These are phyloP conservation scores for Cladophialophora chaetospira DNA, from an alignment of 2,329 filamentous ascomycete genomes.

Conservation along the genomic window DNA sequence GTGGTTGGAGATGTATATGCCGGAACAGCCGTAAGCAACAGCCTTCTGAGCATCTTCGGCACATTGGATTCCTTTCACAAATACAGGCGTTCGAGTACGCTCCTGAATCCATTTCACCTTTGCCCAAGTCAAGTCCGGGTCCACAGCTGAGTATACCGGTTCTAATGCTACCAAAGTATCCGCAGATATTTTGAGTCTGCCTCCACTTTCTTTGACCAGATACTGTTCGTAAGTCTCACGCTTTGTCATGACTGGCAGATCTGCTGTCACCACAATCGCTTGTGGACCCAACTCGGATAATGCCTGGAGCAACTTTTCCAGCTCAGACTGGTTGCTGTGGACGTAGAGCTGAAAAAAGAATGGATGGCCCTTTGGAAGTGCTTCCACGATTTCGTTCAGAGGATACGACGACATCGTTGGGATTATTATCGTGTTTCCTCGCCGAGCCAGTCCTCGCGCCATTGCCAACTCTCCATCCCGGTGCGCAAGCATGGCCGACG, in stretches of 20 bases:
- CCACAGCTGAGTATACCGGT: conserved; percentile 45
- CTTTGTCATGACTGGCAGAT: conserved; percentile 57
- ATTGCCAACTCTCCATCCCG: conserved; percentile 48
- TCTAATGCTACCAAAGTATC: conserved; percentile 41
- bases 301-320: conserved; percentile 24
- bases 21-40: conserved; percentile 53
- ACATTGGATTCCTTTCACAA: conserved; percentile 60
- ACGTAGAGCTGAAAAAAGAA: conserved; percentile 62
- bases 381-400: conserved; percentile 54
- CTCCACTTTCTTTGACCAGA: conserved; percentile 35
- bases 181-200: conserved; percentile 28
- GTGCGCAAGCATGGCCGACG: conserved; percentile 48
- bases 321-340: conserved; percentile 51
- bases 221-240: conserved; percentile 56
- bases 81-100: conserved; percentile 47
- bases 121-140: conserved; percentile 55
- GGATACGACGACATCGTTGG: conserved; percentile 33
- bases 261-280: conserved; percentile 57
- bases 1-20: conserved; percentile 61
- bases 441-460: conserved; percentile 27
- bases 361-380: conserved; percentile 19
- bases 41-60: conserved; percentile 58
- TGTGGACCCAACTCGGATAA: conserved; percentile 46
- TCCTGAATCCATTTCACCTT: conserved; percentile 57
- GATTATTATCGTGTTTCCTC: not conserved